Conservation (phyloP, 2,329 filamentous ascomycete species). For the Leptodontidium sp. region DNA sequence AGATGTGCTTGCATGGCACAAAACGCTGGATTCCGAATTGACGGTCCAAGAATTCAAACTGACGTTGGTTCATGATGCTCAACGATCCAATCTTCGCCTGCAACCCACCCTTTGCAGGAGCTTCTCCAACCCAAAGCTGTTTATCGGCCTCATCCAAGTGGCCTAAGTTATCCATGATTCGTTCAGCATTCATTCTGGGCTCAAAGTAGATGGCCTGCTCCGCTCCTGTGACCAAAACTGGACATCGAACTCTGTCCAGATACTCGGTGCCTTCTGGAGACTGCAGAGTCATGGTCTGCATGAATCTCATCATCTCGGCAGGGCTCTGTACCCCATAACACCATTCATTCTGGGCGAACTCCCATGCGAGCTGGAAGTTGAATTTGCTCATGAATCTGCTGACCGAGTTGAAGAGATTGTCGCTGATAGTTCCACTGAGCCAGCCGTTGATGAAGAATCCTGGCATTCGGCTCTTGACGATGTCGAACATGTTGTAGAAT, state of each 20-base stretch:
- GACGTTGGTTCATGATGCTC: conserved; percentile 27
- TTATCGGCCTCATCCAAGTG: conserved; percentile 36
- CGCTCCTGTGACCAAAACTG: conserved; percentile 41
- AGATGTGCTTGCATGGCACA: conserved; percentile 30
- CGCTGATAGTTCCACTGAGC: conserved; percentile 43
- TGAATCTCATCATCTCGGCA: conserved; percentile 34
- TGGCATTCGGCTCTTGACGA: conserved; percentile 42
- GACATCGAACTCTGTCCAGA: conserved; percentile 37
- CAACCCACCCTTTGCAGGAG: conserved; percentile 39
- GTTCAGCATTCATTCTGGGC: conserved; percentile 29
- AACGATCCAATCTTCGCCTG: conserved; percentile 40
- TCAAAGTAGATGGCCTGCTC: conserved; percentile 34
- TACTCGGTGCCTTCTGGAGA: conserved; percentile 29
- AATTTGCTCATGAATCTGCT: conserved; percentile 31
- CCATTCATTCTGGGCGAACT: conserved; percentile 37
- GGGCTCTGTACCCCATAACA: conserved; percentile 32
- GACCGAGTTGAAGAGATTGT: conserved; percentile 43
- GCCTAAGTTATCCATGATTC: conserved; percentile 30
- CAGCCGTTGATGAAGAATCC: conserved; percentile 40
- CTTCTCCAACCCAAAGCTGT: conserved; percentile 38
- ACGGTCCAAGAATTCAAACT: conserved; percentile 29
- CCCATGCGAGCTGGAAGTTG: conserved; percentile 43
- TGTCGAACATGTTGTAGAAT: conserved; percentile 49
- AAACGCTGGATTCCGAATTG: conserved; percentile 27
- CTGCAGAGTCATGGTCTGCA: conserved; percentile 31